Evolutionary conservation across 1,139 yeast species (phyloP), one percentile per base, ranked within the genome.

Genomic region (Sugiyamaella pinicola): DNA sequence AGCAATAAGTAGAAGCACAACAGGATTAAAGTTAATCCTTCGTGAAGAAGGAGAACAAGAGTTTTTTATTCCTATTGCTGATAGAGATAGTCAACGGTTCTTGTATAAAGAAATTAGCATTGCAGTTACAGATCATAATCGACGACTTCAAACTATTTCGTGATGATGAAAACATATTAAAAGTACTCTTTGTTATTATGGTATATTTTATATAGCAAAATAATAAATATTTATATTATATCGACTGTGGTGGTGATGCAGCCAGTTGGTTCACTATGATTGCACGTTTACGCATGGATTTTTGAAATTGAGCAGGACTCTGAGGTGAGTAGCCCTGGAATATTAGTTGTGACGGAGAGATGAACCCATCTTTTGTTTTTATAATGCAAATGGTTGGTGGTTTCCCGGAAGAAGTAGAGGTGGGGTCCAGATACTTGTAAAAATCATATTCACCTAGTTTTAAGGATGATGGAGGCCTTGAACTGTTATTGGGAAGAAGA

Each of bases 101-200:
- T 71, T 93, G 58, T 90, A 89, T 74, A 79, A 76, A 58, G 82
- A 81, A 63, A 87, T 93, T 61, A 86, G 85, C 4, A 71, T 85
- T 55, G 97, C 97, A 0, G 98, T 89, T 12, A 79, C 77, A 33
- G 89, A 85, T 61, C 89, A 78, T 70, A 90, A 90, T 67, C 62
- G 66, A 18, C 60, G 61, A 52, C 64, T 65, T 39, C 70, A 69
- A 51, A 66, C 71, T 3, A 49, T 67, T 46, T 46, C 49, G n/a
- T 45, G 18, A 28, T 12, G 19, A n/a, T n/a, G n/a, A n/a, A 38
- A 15, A 19, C 26, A 12, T 4, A 22, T 9, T 15, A 17, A 19
- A 12, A 46, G 24, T 39, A 17, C 13, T 12, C 33, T 21, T 26
- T 10, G 8, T 44, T 13, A 21, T 44, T 26, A 26, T 4, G 26